Conservation (phyloP, 768 basidiomycete genomes). For the Suillus discolor region DNA sequence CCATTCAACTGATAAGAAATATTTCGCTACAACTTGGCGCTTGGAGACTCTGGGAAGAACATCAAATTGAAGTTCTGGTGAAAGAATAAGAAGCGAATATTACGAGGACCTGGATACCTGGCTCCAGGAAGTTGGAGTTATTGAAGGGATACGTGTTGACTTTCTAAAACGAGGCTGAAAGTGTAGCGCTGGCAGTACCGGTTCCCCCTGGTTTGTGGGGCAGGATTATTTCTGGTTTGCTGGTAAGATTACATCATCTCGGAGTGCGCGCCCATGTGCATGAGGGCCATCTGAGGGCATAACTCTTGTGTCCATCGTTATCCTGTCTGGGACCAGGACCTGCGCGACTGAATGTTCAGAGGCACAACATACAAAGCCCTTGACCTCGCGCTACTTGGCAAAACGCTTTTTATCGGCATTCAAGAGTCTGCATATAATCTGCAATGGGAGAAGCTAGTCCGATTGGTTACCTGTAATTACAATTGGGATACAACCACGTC, state of each 20-base stretch:
- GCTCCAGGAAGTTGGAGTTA: neutral
- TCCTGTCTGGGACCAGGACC: neutral
- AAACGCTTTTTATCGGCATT: neutral
- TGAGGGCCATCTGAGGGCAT: neutral
- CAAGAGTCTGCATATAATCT: no score
- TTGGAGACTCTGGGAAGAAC: neutral
- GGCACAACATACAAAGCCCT: neutral
- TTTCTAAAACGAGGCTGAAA: neutral
- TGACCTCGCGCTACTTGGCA: neutral
- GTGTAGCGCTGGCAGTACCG: neutral
- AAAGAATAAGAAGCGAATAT: neutral
- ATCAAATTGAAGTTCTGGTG: neutral
- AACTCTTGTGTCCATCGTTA: neutral
- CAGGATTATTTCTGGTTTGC: neutral
- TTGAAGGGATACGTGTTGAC: neutral
- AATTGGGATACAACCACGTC: neutral
- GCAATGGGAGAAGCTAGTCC: neutral
- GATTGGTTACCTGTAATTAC: neutral
- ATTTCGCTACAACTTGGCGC: neutral
- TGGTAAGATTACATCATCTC: neutral
- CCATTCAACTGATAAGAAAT: neutral
- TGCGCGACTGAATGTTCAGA: neutral
- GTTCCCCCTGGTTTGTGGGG: neutral
- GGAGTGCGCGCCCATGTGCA: neutral
- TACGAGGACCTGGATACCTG: neutral